Base-by-base conservation (phyloP, 2,329 filamentous ascomycete genomes). In the Fusarium sulawesiense region DNA sequence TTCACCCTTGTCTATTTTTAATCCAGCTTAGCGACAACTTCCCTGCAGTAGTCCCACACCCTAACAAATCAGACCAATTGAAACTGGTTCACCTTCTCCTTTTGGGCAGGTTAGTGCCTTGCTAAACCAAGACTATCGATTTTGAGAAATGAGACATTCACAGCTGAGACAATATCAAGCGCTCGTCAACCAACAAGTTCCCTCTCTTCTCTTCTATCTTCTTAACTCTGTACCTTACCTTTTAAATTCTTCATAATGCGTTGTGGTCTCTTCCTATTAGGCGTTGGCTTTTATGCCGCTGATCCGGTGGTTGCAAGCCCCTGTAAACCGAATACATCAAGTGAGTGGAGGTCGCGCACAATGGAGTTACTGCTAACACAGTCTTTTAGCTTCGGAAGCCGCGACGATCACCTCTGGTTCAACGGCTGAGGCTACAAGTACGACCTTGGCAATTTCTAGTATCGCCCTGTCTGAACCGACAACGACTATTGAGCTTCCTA, bases 181-280 rank as follows among this genome's bases (percentile, higher is more conserved):
- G 1, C 34, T 37, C 9, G 5, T 37, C n/a, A n/a, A n/a, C n/a
- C n/a, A n/a, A n/a, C n/a, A 14, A 14, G 13, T 1, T 18, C 2
- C 8, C 2, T 18, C 8, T 34, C 32, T 18, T 34, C 4, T 18
- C n/a, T n/a, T n/a, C n/a, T n/a, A n/a, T n/a, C n/a, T 37, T 29
- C 27, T 6, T 29, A 6, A 29, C 27, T 34, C n/a, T n/a, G n/a
- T n/a, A n/a, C n/a, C n/a, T n/a, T n/a, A n/a, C n/a, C n/a, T n/a
- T n/a, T n/a, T n/a, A n/a, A n/a, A n/a, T n/a, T n/a, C n/a, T n/a
- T n/a, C 32, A 34, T 34, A 1, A 34, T 34, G 32, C 32, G 32
- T 3, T 18, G 3, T 3, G 11, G 3, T n/a, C 5, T 37, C 5
- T 37, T 37, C 9, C 32, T 37, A 5, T 9, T 37, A 11, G 5